phyloP scores from a whole-genome alignment of 2,329 filamentous ascomycete genomes.

The Beauveria pseudobassiana region DNA sequence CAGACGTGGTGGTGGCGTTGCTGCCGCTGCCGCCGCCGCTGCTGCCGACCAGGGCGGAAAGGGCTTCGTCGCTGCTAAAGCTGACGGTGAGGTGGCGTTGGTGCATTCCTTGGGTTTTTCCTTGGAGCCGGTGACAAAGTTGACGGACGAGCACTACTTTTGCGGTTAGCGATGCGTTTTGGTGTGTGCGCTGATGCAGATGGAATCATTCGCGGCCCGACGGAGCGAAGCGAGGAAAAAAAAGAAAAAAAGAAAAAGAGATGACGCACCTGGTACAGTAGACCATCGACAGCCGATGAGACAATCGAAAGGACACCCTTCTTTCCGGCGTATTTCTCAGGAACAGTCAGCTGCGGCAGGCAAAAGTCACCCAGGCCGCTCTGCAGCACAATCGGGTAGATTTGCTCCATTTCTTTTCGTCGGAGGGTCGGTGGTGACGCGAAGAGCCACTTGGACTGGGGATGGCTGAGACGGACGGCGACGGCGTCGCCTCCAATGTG shows the following conservation, averaged over 20 bases:
- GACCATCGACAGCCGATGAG: constrained; percentile 45
- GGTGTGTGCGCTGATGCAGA: no score
- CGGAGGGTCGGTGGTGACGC: constrained; percentile 43
- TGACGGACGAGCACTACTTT: constrained; percentile 44
- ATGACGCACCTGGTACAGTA: constrained; percentile 45
- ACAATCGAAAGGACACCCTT: constrained; percentile 48
- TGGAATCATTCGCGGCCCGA: not conserved
- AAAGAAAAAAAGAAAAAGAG: not conserved
- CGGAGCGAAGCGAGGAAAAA: not conserved
- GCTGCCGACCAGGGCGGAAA: constrained; percentile 26
- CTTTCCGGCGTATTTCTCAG: constrained; percentile 43
- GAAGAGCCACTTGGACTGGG: constrained; percentile 48
- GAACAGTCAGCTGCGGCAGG: constrained; percentile 39
- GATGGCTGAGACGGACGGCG: constrained; percentile 39
- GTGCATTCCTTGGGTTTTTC: constrained; percentile 26
- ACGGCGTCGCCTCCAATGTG: constrained; percentile 50
- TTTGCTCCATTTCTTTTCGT: constrained; percentile 40
- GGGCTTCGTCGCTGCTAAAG: constrained; percentile 25
- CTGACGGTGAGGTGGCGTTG: constrained; percentile 28
- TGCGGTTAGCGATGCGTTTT: no score
- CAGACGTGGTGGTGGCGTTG: not conserved
- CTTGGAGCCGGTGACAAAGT: constrained; percentile 42
- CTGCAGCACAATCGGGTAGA: constrained; percentile 47
- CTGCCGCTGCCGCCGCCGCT: not conserved
- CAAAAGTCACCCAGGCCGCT: constrained; percentile 49